Percentiles rank a stretch among this genome's conserved stretches.
phyloP scores from a whole-genome alignment of 768 basidiomycete genomes.

The Lactifluus hygrophoroides region DNA sequence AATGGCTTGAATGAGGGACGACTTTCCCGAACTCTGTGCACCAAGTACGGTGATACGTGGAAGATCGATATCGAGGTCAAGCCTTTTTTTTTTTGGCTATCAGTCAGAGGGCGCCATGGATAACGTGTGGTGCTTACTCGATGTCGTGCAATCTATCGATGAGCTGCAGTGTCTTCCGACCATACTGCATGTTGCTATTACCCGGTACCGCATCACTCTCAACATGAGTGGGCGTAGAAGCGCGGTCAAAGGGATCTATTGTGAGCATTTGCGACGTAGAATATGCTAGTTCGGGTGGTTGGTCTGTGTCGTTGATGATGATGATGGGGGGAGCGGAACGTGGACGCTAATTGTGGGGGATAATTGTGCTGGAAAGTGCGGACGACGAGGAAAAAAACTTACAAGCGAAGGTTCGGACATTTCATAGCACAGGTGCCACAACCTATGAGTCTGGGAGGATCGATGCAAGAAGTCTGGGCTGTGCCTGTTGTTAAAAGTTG shows the following conservation, averaged over 20 bases:
- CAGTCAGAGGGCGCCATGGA: neutral
- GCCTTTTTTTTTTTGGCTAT: conserved; percentile 5
- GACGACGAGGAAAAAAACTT: neutral
- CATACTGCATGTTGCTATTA: neutral
- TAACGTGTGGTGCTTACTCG: conserved; percentile 5
- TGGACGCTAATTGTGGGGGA: neutral
- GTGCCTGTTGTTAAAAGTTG: neutral
- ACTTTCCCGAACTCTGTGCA: conserved; percentile 28
- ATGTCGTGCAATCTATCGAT: conserved; percentile 2
- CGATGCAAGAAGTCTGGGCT: neutral
- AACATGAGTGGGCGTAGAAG: conserved; percentile 2
- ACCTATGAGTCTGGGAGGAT: neutral
- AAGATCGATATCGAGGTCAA: conserved; percentile 22
- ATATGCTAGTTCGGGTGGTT: neutral
- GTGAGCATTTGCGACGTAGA: neutral
- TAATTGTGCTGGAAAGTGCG: neutral
- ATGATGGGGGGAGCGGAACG: neutral
- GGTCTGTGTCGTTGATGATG: neutral
- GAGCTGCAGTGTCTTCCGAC: neutral
- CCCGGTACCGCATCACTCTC: neutral
- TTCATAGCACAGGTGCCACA: conserved; percentile 6
- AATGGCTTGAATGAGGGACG: conserved; percentile 28
- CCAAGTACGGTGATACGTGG: conserved; percentile 27
- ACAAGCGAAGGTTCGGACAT: neutral
- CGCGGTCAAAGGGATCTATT: neutral